These are phyloP conservation scores for Mesotaenium endlicherianum DNA, from an alignment of 139 green algal species.

Conservation along the genomic window DNA sequence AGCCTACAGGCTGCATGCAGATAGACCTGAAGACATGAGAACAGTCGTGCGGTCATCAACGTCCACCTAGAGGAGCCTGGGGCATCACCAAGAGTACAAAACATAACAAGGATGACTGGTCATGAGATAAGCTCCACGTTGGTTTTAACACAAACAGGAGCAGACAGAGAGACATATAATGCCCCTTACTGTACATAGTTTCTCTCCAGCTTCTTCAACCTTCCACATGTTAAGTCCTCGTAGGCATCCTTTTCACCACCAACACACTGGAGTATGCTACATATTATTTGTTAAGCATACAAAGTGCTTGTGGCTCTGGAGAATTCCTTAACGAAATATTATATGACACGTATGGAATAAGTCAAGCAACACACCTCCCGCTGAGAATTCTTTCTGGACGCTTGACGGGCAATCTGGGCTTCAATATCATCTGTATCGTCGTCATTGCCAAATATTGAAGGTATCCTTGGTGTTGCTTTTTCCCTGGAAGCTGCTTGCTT, in stretches of 20 bases:
- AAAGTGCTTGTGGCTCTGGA: background rate
- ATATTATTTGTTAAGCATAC: background rate
- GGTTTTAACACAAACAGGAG: background rate
- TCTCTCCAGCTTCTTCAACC: no score
- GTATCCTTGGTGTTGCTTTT: no score
- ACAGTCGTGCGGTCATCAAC: background rate
- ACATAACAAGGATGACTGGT: background rate
- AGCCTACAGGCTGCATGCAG: background rate
- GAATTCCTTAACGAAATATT: background rate
- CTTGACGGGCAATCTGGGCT: constrained; percentile 41
- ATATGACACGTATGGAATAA: background rate
- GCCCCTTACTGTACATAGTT: no score
- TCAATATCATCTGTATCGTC: constrained; percentile 34
- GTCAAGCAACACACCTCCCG: constrained; percentile 5
- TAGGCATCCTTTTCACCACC: no score
- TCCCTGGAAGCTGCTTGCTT: background rate
- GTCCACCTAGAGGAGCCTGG: background rate
- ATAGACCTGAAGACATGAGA: background rate
- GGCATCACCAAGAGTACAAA: background rate
- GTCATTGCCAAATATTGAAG: constrained; percentile 14
- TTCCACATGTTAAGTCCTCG: no score
- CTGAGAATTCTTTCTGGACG: constrained; percentile 24
- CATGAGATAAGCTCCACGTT: background rate
- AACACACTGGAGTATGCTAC: background rate
- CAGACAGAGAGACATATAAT: background rate